phyloP scores from a whole-genome alignment of 768 basidiomycete species.

The Mycena belliarum region DNA sequence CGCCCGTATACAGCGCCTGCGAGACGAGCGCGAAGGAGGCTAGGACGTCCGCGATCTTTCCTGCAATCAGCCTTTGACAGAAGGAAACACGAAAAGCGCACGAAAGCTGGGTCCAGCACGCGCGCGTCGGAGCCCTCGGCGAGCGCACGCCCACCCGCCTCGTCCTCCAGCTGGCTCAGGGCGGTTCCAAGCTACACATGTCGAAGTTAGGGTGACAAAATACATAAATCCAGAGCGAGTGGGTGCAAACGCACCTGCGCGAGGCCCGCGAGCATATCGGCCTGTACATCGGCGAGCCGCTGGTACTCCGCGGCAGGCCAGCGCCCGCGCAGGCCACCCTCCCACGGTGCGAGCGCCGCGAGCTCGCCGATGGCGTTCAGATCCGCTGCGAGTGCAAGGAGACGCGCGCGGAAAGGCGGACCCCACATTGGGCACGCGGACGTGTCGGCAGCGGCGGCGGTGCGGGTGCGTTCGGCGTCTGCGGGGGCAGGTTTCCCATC shows the following conservation, averaged over 20 bases:
- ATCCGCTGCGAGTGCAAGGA: constrained; percentile 34
- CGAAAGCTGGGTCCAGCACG: constrained; percentile 59
- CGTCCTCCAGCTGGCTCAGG: constrained; percentile 41
- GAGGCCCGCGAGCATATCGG: constrained; percentile 41
- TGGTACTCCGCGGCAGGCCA: constrained; percentile 54
- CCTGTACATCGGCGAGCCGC: constrained; percentile 39
- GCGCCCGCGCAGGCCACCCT: constrained; percentile 50
- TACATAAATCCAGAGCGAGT: no score
- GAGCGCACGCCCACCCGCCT: constrained; percentile 41
- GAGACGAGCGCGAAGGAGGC: constrained; percentile 44
- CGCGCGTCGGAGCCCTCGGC: constrained; percentile 45
- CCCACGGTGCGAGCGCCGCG: constrained; percentile 44
- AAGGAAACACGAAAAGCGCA: constrained; percentile 30
- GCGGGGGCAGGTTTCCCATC: constrained; percentile 17
- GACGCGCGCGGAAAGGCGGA: constrained; percentile 28
- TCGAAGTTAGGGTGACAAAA: no score
- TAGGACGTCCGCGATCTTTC: constrained; percentile 41
- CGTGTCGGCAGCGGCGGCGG: no score
- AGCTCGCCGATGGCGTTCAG: constrained; percentile 33
- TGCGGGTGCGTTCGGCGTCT: no score
- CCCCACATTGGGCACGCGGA: background rate
- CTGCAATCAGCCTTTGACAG: background rate
- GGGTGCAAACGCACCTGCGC: constrained; percentile 31
- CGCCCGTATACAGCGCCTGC: constrained; percentile 44
- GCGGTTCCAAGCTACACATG: constrained; percentile 41